Percentiles rank a stretch among this genome's conserved stretches.
phyloP scores from a whole-genome alignment of 2,329 filamentous ascomycete genomes.

The Colletotrichum salicis region DNA sequence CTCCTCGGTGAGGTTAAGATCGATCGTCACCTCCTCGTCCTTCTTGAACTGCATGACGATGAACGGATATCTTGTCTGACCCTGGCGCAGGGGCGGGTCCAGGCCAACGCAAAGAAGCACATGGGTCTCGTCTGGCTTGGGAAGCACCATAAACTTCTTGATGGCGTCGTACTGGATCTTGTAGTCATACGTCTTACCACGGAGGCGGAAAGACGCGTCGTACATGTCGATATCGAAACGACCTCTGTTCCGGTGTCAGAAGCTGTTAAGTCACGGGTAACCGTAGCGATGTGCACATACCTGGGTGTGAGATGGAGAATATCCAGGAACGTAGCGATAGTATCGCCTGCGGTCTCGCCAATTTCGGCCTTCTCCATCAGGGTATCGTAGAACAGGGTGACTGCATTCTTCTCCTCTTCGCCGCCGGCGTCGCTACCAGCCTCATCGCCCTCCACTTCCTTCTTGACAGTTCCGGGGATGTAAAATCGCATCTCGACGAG shows the following conservation, averaged over 20 bases:
- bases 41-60: conserved; percentile 99
- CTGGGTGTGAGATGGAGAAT: conserved; percentile 96
- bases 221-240: conserved; percentile 99
- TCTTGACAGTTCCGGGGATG: conserved; percentile 89
- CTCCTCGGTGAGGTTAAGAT: conserved; percentile 95
- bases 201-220: conserved; percentile 94
- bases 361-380: conserved; percentile 99
- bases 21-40: conserved; percentile 95
- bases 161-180: conserved; percentile 98
- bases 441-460: conserved; percentile 78
- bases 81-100: conserved; percentile 93
- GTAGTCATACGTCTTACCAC: conserved; percentile 99
- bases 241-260: conserved; percentile 70
- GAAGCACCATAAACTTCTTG: conserved; percentile 98
- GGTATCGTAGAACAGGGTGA: conserved; percentile 97
- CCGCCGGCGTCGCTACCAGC: conserved; percentile 69
- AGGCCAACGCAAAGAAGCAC: conserved; percentile 94
- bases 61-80: conserved; percentile 97
- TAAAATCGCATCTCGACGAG: conserved; percentile 99
- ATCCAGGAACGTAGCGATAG: conserved; percentile 96
- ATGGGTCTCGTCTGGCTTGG: conserved; percentile 98
- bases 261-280: background rate
- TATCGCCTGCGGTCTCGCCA: conserved; percentile 98
- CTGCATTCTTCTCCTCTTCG: conserved; percentile 92
- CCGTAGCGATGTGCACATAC: conserved; percentile 53